Evolutionary conservation across 2,329 filamentous ascomycete genomes (phyloP).

Genomic region (Penicillium sclerotiorum): DNA sequence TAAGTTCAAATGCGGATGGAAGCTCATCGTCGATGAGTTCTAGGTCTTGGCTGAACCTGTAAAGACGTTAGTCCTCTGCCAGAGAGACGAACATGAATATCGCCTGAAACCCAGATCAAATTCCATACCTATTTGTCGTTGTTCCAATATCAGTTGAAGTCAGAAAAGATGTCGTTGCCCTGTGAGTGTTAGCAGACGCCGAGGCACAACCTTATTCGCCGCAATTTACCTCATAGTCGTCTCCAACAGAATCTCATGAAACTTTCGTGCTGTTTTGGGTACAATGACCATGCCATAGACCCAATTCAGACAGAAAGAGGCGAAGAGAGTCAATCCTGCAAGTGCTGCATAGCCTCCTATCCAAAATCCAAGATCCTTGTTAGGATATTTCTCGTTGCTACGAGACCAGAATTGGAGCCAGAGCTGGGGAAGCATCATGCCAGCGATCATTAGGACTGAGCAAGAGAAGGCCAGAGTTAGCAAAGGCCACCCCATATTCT

Average conservation of each 20-base stretch:
- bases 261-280: slow-evolving; percentile 20
- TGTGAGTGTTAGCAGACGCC: slow-evolving; percentile 2
- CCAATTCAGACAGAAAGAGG: slow-evolving; percentile 1
- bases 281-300: slow-evolving; percentile 23
- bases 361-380: slow-evolving; percentile 24
- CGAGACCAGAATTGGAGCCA: slow-evolving; percentile 32
- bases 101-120: no score
- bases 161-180: slow-evolving; percentile 34
- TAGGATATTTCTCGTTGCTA: slow-evolving; percentile 24
- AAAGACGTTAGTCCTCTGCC: neutral
- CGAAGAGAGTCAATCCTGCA: slow-evolving; percentile 18
- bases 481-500: slow-evolving; percentile 27
- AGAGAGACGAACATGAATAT: no score
- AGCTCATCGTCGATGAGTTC: slow-evolving; percentile 33
- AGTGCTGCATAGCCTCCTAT: slow-evolving; percentile 28
- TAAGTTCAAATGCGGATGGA: slow-evolving; percentile 26
- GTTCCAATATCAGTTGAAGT: slow-evolving; percentile 22
- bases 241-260: slow-evolving; percentile 23
- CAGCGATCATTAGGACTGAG: slow-evolving; percentile 25
- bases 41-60: slow-evolving; percentile 36
- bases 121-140: slow-evolving; percentile 21
- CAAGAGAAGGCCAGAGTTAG: slow-evolving; percentile 17
- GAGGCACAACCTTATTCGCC: no score
- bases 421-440: slow-evolving; percentile 31
- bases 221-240: slow-evolving; percentile 19